Evolutionary conservation across 1,284 basidiomycete species (phyloP).

Genomic region (Mycosarcoma maydis): DNA sequence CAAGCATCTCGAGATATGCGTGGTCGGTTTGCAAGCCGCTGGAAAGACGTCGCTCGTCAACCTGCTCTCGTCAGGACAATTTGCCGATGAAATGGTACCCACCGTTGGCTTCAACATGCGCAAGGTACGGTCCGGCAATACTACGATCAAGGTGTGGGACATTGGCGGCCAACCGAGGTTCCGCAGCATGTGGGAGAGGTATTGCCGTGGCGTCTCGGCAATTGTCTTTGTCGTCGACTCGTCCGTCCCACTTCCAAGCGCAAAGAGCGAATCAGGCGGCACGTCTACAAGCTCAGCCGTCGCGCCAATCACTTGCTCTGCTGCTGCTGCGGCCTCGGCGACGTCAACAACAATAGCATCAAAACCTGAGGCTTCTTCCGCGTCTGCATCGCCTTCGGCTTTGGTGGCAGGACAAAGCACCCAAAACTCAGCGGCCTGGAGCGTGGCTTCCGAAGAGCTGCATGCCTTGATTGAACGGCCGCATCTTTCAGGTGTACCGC

Average conservation of each 20-base stretch:
- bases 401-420: slow-evolving; percentile 8
- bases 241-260: slow-evolving; percentile 29
- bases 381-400: background rate
- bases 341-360: slow-evolving; percentile 7
- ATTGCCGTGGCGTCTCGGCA: slow-evolving; percentile 92
- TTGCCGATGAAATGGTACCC: slow-evolving; percentile 87
- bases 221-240: slow-evolving; percentile 77
- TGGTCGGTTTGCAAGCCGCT: slow-evolving; percentile 92
- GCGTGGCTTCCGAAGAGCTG: slow-evolving; percentile 84
- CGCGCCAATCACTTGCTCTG: slow-evolving; percentile 4
- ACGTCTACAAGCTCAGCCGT: slow-evolving; percentile 1
- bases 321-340: slow-evolving; percentile 4
- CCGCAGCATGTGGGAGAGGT: slow-evolving; percentile 86
- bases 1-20: slow-evolving; percentile 88
- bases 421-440: slow-evolving; percentile 39
- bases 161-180: slow-evolving; percentile 94
- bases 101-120: slow-evolving; percentile 90
- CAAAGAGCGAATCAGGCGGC: slow-evolving; percentile 3
- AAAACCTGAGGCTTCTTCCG: slow-evolving; percentile 3
- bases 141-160: slow-evolving; percentile 94
- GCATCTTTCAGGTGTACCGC: slow-evolving; percentile 79
- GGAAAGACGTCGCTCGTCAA: slow-evolving; percentile 93
- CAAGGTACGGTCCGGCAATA: slow-evolving; percentile 82
- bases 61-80: slow-evolving; percentile 83
- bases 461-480: slow-evolving; percentile 83